Evolutionary conservation across 192 early-diverging fungal species (phyloP).

Genomic region (Pilobolus umbonatus): DNA sequence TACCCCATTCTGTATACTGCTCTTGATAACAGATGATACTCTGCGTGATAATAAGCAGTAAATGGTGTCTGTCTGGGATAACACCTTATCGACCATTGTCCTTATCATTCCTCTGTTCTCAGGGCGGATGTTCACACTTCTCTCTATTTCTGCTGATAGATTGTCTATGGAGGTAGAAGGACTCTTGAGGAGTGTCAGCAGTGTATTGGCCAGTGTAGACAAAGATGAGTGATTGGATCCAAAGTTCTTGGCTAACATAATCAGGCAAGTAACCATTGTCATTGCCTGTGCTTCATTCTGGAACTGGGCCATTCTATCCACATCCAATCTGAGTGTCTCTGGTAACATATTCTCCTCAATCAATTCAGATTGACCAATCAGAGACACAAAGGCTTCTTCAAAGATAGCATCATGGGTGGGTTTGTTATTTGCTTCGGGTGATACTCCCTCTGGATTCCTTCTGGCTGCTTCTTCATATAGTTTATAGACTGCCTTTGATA

Average conservation of each 20-base stretch:
- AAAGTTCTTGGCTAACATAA: slow-evolving; percentile 68
- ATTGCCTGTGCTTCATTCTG: slow-evolving; percentile 74
- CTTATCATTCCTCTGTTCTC: slow-evolving; percentile 23
- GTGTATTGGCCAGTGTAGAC: slow-evolving; percentile 11
- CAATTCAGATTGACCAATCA: slow-evolving; percentile 4
- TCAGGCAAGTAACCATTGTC: slow-evolving; percentile 58
- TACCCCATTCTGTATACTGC: slow-evolving; percentile 24
- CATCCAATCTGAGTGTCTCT: slow-evolving; percentile 69
- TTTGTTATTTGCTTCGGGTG: not conserved
- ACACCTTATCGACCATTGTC: slow-evolving; percentile 43
- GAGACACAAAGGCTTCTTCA: slow-evolving; percentile 10
- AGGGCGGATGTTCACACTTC: not conserved
- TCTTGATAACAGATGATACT: slow-evolving; percentile 27
- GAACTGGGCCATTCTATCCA: slow-evolving; percentile 51
- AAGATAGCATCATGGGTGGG: not conserved
- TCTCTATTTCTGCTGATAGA: slow-evolving; percentile 29
- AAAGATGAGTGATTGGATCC: not conserved
- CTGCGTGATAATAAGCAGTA: slow-evolving; percentile 36
- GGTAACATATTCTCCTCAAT: slow-evolving; percentile 28
- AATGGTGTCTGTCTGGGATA: slow-evolving; percentile 37
- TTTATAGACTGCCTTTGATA: slow-evolving; percentile 38
- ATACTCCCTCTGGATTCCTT: not conserved
- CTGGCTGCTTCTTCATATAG: not conserved
- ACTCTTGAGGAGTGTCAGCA: slow-evolving; percentile 27
- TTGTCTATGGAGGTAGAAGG: slow-evolving; percentile 26